These are phyloP conservation scores for Salicornia ramosissima DNA, from an alignment of 148 eudicot species.

Conservation along the genomic window DNA sequence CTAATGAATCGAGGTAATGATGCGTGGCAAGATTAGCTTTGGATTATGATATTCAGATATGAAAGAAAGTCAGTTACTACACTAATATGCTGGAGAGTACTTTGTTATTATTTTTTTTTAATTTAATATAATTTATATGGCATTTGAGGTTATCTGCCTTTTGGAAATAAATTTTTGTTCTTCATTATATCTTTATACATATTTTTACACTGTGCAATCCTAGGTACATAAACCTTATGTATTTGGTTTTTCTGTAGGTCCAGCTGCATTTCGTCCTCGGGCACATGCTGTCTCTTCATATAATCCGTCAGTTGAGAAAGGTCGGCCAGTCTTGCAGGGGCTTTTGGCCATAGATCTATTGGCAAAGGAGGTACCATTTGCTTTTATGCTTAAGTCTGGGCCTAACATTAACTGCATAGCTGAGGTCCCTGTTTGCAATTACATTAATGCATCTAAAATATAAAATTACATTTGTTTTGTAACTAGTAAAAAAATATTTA, in stretches of 20 bases:
- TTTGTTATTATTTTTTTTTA: no score
- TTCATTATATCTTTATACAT: no score
- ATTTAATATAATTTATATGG: background rate
- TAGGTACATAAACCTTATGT: slow-evolving; percentile 9
- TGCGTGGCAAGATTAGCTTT: no score
- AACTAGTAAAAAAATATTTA: no score
- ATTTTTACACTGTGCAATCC: no score
- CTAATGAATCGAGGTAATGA: no score
- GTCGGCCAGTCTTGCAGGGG: slow-evolving; percentile 93
- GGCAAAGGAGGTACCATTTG: slow-evolving; percentile 74
- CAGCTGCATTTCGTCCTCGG: slow-evolving; percentile 99
- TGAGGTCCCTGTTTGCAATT: background rate
- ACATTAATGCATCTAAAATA: background rate
- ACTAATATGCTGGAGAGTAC: no score
- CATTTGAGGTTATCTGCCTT: no score
- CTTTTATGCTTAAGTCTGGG: background rate
- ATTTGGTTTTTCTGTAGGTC: slow-evolving; percentile 49
- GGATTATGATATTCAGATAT: no score
- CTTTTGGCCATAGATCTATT: slow-evolving; percentile 89
- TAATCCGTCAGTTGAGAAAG: slow-evolving; percentile 71
- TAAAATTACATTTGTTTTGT: background rate
- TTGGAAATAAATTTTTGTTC: no score
- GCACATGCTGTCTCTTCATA: slow-evolving; percentile 72
- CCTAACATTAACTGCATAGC: background rate
- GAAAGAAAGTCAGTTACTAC: no score